Percentiles rank a stretch among this genome's conserved stretches.
Conservation (phyloP, 73 alveolate genomes). For the Diophrys sp. region DNA sequence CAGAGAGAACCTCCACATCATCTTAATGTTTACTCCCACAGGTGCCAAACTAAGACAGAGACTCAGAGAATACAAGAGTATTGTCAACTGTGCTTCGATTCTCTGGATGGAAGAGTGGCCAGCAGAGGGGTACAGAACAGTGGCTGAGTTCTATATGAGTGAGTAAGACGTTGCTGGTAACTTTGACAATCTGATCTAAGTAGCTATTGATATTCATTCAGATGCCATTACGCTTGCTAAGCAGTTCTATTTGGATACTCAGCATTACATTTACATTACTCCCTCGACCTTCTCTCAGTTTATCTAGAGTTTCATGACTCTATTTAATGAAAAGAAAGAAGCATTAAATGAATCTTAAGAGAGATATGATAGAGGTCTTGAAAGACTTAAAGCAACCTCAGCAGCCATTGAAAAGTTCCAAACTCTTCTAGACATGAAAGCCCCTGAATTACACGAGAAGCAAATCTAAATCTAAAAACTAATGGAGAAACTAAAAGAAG, state of each 20-base stretch:
- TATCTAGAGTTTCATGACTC: conserved; percentile 71
- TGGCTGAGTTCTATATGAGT: conserved; percentile 80
- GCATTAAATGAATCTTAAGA: conserved; percentile 70
- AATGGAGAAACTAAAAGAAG: conserved; percentile 74
- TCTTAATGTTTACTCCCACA: conserved; percentile 92
- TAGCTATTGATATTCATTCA: conserved; percentile 12
- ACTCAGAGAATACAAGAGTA: conserved; percentile 87
- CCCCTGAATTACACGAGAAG: conserved; percentile 79
- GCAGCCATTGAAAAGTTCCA: conserved; percentile 74
- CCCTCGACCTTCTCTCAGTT: conserved; percentile 87
- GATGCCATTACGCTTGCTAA: conserved; percentile 30
- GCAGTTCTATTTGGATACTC: conserved; percentile 22
- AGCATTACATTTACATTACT: conserved; percentile 70
- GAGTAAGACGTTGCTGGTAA: conserved; percentile 30
- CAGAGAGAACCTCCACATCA: conserved; percentile 86
- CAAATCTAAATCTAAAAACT: conserved; percentile 75
- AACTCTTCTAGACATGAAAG: conserved; percentile 63
- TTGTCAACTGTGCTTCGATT: conserved; percentile 94
- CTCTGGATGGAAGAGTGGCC: conserved; percentile 98
- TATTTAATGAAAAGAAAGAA: conserved; percentile 77
- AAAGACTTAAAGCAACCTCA: conserved; percentile 74
- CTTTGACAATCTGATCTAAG: conserved; percentile 39
- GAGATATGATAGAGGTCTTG: conserved; percentile 80
- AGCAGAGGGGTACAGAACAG: conserved; percentile 90
- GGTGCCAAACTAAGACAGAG: conserved; percentile 93